Evolutionary conservation across 2,329 filamentous ascomycete genomes (phyloP).

Genomic region (Colletotrichum magnum): DNA sequence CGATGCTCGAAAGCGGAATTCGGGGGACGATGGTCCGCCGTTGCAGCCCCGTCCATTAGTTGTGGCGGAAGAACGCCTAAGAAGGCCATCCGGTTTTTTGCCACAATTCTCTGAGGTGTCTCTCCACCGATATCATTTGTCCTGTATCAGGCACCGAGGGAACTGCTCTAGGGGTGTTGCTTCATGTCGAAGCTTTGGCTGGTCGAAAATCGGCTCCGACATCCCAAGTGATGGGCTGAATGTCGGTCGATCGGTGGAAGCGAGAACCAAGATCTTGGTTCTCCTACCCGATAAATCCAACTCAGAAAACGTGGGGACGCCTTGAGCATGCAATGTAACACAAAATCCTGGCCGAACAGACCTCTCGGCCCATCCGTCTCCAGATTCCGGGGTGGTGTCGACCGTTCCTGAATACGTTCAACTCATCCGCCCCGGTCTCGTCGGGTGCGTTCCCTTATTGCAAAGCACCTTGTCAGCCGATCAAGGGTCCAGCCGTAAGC

Average conservation of each 20-base stretch:
- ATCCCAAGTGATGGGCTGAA: not conserved
- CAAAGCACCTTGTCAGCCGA: conserved; percentile 21
- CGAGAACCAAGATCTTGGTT: conserved; percentile 23
- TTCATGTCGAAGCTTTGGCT: not conserved
- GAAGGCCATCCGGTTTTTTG: not conserved
- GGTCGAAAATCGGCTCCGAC: not conserved
- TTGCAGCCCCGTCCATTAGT: conserved; percentile 28
- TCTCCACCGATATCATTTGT: not conserved
- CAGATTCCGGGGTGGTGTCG: conserved; percentile 9
- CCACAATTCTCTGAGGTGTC: not conserved
- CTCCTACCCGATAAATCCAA: not conserved
- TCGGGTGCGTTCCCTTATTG: conserved; percentile 18
- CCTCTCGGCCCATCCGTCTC: conserved; percentile 7
- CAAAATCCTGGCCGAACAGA: conserved; percentile 2
- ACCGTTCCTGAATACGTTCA: not conserved
- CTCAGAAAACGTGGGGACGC: not conserved
- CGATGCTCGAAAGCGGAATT: conserved; percentile 32
- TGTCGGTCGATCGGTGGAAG: conserved; percentile 16
- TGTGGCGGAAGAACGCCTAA: conserved; percentile 17
- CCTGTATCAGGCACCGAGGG: not conserved
- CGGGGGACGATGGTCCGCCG: conserved; percentile 35
- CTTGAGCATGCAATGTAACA: conserved; percentile 21
- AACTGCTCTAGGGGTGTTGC: not conserved
- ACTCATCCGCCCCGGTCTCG: conserved; percentile 11
- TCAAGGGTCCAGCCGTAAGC: conserved; percentile 21